Base-by-base conservation (phyloP, 2,329 filamentous ascomycete genomes). In the Alternaria sp. region DNA sequence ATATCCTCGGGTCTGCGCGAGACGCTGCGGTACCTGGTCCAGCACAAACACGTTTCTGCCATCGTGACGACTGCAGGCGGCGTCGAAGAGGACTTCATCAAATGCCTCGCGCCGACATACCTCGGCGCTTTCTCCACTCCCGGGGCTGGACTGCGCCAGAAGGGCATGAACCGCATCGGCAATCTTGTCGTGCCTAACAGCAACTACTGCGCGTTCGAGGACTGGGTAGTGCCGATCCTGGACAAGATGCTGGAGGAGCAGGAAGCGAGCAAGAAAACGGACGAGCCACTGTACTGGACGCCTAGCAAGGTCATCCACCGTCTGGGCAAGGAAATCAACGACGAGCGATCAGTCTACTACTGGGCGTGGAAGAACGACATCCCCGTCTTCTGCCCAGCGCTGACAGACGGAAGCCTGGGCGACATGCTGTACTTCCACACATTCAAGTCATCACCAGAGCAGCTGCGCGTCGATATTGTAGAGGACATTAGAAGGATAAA, bases 371-470 rank as follows among this genome's bases (percentile, higher is more conserved):
- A 94, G 83, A 98, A 99, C 82, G 85, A 96, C 79, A 98, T 99
- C 61, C 96, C 96, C 1, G 91, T 99, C 15, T 99, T 99, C 84
- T 98, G 95, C 77, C 96, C 96, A 0, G 96, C 96, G 6, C 84
- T 99, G 72, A 99, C 96, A 0, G 96, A 99, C 76, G 96, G 96
- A 18, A 97, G 93, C 72, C 82, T 99, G 20, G 96, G 96, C 6
- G 96, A 99, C 80, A 99, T 99, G 96, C 85, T 99, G 44, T 98
- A 97, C 82, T 98, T 99, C 80, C 95, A 99, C 83, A 97, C 94
- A 1, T 99, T 94, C 87, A 96, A 95, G 79, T 83, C 92, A 0
- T 94, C 92, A 2, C 95, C 95, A 4, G 83, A 84, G 64, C 92
- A 95, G 79, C 86, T 99, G 45, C 89, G 90, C 60, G 88, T 97